Evolutionary conservation across 2,329 filamentous ascomycete species (phyloP).

Genomic region (Dactylonectria macrodidyma): DNA sequence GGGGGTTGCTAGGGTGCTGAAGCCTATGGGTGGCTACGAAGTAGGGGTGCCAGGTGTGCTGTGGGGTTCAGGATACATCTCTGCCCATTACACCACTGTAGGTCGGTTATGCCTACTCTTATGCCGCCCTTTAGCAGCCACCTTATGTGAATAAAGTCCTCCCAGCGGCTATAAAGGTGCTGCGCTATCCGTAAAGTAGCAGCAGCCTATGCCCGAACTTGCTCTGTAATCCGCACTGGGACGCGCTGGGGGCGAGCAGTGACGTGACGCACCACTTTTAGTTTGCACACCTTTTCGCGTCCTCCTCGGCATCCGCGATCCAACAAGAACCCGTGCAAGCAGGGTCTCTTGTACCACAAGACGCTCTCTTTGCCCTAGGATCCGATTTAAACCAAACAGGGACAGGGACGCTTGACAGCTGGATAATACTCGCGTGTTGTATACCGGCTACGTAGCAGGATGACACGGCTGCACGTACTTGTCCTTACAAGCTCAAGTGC

Average conservation of each 20-base stretch:
- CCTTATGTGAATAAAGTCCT: not conserved
- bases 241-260: not conserved
- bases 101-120: too few relatives aligned
- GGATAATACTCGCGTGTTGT: not conserved
- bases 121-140: too few relatives aligned
- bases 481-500: not conserved
- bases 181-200: not conserved
- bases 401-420: constrained; percentile 2
- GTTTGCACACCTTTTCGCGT: not conserved
- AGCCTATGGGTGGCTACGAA: too few relatives aligned
- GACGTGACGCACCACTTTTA: not conserved
- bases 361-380: not conserved
- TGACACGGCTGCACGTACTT: not conserved
- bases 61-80: constrained; percentile 5
- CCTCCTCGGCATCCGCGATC: not conserved
- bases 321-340: not conserved
- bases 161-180: not conserved
- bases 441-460: not conserved
- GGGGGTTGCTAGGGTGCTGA: not conserved
- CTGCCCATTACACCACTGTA: too few relatives aligned
- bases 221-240: constrained; percentile 4
- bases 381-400: not conserved
- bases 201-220: constrained; percentile 1
- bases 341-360: not conserved
- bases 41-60: not conserved